Percentiles rank a stretch among this genome's conserved stretches.
phyloP scores from a whole-genome alignment of 116 monocot species.

The Cymodocea nodosa region DNA sequence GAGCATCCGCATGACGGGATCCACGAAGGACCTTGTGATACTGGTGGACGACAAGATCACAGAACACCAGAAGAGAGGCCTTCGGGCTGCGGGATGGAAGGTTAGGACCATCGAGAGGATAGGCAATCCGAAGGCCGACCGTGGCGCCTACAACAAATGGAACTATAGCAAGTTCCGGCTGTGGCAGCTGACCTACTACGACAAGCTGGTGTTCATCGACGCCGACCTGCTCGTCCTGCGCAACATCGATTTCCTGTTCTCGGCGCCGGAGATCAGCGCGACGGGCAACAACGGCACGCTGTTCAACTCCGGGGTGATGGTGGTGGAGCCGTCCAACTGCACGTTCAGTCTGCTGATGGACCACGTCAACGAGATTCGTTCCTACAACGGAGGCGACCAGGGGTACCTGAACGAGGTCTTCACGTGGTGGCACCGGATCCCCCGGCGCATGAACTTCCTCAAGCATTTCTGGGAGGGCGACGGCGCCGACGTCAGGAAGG shows the following conservation, averaged over 20 bases:
- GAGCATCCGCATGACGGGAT: conserved; percentile 74
- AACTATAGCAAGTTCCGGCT: conserved; percentile 97
- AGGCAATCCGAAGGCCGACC: conserved; percentile 72
- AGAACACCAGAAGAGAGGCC: conserved; percentile 43
- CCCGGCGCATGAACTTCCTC: conserved; percentile 75
- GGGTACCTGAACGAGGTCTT: conserved; percentile 88
- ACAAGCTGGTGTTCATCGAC: conserved; percentile 85
- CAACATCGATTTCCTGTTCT: conserved; percentile 74
- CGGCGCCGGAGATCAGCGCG: conserved; percentile 68
- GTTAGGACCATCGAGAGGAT: conserved; percentile 61
- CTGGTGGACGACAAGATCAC: conserved; percentile 67
- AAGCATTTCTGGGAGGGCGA: conserved; percentile 95
- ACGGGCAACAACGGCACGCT: conserved; percentile 72
- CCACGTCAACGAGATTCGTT: conserved; percentile 58
- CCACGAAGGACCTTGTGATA: conserved; percentile 70
- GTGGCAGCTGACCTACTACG: conserved; percentile 88
- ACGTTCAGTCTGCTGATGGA: conserved; percentile 80
- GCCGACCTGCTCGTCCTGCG: conserved; percentile 75
- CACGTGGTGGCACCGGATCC: conserved; percentile 98
- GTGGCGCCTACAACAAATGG: conserved; percentile 83
- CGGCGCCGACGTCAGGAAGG: conserved; percentile 29
- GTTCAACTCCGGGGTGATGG: conserved; percentile 97
- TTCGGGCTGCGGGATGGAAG: conserved; percentile 81
- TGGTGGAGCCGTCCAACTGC: conserved; percentile 80
- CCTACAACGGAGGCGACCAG: conserved; percentile 95